phyloP scores from a whole-genome alignment of 805 yeast species.

The Yarrowia deformans region DNA sequence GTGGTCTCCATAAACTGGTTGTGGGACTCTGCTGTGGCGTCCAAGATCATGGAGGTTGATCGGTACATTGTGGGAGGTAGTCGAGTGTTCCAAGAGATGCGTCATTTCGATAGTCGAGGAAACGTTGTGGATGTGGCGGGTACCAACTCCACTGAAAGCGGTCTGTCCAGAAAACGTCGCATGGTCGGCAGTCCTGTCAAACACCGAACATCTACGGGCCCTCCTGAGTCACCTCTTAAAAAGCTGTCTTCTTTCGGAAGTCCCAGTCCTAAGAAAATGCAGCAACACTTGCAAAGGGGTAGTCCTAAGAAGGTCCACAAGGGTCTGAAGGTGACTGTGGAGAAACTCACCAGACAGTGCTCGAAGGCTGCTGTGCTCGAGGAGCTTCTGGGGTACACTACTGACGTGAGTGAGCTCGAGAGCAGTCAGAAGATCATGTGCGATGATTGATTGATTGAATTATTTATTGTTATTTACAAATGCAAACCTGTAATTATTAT shows the following conservation, averaged over 20 bases:
- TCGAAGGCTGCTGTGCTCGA: slow-evolving; percentile 22
- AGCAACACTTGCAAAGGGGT: not conserved
- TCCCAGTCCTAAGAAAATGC: slow-evolving; percentile 23
- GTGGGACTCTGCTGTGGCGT: slow-evolving; percentile 50
- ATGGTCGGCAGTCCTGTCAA: not conserved
- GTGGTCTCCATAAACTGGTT: slow-evolving; percentile 52
- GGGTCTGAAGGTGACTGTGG: slow-evolving; percentile 31
- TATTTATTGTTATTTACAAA: not conserved
- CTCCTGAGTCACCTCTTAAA: slow-evolving; percentile 7
- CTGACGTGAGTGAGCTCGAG: slow-evolving; percentile 6
- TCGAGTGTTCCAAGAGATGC: slow-evolving; percentile 24
- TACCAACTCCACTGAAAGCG: not conserved
- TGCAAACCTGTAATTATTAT: not conserved
- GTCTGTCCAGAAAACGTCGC: slow-evolving; percentile 8
- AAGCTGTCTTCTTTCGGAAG: slow-evolving; percentile 30
- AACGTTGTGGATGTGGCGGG: not conserved
- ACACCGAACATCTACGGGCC: slow-evolving; percentile 11
- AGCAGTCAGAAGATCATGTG: slow-evolving; percentile 34
- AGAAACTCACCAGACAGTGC: slow-evolving; percentile 20
- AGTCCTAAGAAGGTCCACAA: not conserved
- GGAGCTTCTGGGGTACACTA: slow-evolving; percentile 24
- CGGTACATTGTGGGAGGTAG: slow-evolving; percentile 24
- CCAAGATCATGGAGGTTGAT: slow-evolving; percentile 42
- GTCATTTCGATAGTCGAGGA: slow-evolving; percentile 38
- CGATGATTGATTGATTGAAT: slow-evolving; percentile 2